Conservation (phyloP, 345 rosid genomes). For the Populus simonii region DNA sequence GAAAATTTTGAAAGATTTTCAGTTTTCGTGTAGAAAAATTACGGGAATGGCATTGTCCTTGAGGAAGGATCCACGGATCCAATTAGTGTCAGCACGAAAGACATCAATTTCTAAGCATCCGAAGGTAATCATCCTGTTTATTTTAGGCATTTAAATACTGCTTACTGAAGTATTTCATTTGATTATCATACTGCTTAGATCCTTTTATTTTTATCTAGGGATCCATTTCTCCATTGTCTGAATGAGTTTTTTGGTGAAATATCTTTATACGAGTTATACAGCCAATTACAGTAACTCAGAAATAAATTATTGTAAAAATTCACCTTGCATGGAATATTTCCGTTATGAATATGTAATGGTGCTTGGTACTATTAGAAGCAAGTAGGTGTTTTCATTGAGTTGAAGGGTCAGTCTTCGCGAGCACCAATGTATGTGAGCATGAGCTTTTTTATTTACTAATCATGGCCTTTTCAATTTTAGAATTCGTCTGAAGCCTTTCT, state of each 20-base stretch:
- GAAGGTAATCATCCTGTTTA: constrained; percentile 42
- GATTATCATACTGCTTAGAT: not conserved
- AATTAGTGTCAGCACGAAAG: constrained; percentile 56
- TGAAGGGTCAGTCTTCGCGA: too few relatives aligned
- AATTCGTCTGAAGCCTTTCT: not conserved
- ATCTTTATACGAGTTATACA: not conserved
- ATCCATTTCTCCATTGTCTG: too few relatives aligned
- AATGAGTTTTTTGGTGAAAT: not conserved
- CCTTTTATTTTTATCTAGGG: too few relatives aligned
- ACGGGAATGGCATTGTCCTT: constrained; percentile 62
- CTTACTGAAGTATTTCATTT: not conserved
- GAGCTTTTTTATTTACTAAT: not conserved
- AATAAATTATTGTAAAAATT: not conserved
- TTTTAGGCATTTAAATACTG: not conserved
- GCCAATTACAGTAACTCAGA: not conserved
- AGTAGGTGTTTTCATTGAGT: too few relatives aligned
- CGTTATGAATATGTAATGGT: too few relatives aligned
- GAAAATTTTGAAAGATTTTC: constrained; percentile 65
- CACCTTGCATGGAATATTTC: not conserved
- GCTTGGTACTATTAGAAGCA: too few relatives aligned
- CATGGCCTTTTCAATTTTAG: not conserved
- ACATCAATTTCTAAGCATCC: constrained; percentile 33
- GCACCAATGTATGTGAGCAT: not conserved
- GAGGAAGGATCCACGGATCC: constrained; percentile 71
- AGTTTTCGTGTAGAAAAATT: constrained; percentile 59